Percentiles rank a stretch among this genome's conserved stretches.
Evolutionary conservation across 2,329 filamentous ascomycete genomes (phyloP).

Genomic region (Cadophora gregata): DNA sequence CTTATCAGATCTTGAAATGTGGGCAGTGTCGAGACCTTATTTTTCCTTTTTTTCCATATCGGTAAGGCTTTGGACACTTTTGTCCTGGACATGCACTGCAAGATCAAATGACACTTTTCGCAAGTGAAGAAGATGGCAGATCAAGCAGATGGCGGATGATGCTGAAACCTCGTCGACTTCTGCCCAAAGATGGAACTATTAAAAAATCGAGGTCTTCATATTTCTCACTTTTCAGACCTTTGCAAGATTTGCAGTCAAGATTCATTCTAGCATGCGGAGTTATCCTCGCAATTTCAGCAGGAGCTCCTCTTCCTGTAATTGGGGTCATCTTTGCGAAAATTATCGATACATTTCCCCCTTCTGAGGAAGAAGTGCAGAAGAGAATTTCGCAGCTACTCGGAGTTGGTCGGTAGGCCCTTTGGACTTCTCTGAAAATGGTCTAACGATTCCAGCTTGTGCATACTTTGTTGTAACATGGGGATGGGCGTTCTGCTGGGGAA

Average conservation of each 20-base stretch:
- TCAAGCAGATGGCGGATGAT: slow-evolving; percentile 26
- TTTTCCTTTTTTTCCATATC: no score
- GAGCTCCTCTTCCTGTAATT: slow-evolving; percentile 67
- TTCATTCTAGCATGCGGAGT: slow-evolving; percentile 48
- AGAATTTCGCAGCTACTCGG: slow-evolving; percentile 49
- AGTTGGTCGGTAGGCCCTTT: slow-evolving; percentile 29
- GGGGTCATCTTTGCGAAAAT: slow-evolving; percentile 69
- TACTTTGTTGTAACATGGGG: slow-evolving; percentile 57
- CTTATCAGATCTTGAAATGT: neutral
- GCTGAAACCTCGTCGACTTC: slow-evolving; percentile 19
- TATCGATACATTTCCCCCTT: slow-evolving; percentile 61
- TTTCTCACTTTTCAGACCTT: slow-evolving; percentile 52
- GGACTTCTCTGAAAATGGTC: slow-evolving; percentile 1
- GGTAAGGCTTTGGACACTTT: neutral
- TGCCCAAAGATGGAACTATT: slow-evolving; percentile 49
- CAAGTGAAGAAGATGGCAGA: slow-evolving; percentile 22
- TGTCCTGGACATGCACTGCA: slow-evolving; percentile 18
- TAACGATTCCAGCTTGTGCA: slow-evolving; percentile 45
- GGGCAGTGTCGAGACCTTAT: neutral
- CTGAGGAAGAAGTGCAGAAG: slow-evolving; percentile 49
- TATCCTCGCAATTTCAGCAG: slow-evolving; percentile 59
- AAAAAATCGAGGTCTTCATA: slow-evolving; percentile 53
- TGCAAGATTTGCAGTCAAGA: slow-evolving; percentile 49
- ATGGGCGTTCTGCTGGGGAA: slow-evolving; percentile 56
- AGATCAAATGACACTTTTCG: slow-evolving; percentile 25